phyloP scores from a whole-genome alignment of 352 stramenopile genomes.

The Paralagenidium karlingii region DNA sequence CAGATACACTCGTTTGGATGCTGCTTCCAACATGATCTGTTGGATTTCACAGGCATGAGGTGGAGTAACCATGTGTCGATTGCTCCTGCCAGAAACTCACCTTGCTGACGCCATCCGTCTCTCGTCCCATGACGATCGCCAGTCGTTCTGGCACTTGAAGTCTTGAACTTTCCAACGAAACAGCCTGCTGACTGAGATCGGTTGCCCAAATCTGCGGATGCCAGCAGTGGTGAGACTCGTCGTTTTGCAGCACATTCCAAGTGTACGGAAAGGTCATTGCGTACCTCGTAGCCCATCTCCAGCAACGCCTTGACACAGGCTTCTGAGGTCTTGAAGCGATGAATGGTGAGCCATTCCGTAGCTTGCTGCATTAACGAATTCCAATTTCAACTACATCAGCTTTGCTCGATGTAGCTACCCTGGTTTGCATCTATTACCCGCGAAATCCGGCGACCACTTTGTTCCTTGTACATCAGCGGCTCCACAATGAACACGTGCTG shows the following conservation, averaged over 20 bases:
- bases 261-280: neutral
- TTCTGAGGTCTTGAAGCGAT: constrained; percentile 53
- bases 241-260: constrained; percentile 3
- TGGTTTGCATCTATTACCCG: constrained; percentile 5
- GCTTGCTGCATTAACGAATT: constrained; percentile 8
- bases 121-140: constrained; percentile 82
- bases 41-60: neutral
- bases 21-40: constrained; percentile 45
- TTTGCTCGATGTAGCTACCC: neutral
- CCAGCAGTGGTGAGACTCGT: no score
- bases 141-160: constrained; percentile 53
- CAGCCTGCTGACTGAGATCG: constrained; percentile 48
- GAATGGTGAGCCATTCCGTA: constrained; percentile 56
- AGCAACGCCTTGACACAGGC: constrained; percentile 46
- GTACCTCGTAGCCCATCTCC: constrained; percentile 12
- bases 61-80: neutral
- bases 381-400: no score
- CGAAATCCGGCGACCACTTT: constrained; percentile 13
- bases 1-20: constrained; percentile 72
- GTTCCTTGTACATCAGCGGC: constrained; percentile 17
- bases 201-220: constrained; percentile 75
- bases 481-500: constrained; percentile 62
- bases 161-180: constrained; percentile 11
- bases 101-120: constrained; percentile 62
- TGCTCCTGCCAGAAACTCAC: neutral